Conservation (phyloP, 2,329 filamentous ascomycete species). For the Graphilbum sp. region DNA sequence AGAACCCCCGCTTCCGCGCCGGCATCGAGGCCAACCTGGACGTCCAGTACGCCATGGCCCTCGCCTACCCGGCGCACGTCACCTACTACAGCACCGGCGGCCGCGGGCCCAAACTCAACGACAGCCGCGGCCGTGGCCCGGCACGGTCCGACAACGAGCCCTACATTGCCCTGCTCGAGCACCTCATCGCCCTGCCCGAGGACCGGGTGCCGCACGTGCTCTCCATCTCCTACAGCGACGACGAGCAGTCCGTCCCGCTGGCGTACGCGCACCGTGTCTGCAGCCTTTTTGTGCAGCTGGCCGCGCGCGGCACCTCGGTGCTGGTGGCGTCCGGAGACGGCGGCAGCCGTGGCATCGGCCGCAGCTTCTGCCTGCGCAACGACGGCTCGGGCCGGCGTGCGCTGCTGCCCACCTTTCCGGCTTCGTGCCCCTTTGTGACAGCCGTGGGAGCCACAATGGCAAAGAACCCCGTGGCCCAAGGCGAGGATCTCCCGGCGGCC, state of each 20-base stretch:
- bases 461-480: conserved; percentile 10
- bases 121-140: conserved; percentile 15
- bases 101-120: conserved; percentile 21
- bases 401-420: conserved; percentile 47
- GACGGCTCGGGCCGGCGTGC: conserved; percentile 38
- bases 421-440: conserved; percentile 52
- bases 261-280: conserved; percentile 37
- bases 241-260: conserved; percentile 36
- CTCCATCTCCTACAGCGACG: conserved; percentile 40
- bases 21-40: conserved; percentile 31
- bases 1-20: conserved; percentile 15
- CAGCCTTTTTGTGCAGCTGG: conserved; percentile 33
- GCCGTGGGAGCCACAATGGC: conserved; percentile 40
- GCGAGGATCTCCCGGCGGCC: neutral
- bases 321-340: conserved; percentile 35
- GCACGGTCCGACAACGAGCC: conserved; percentile 33
- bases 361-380: conserved; percentile 38
- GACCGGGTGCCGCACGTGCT: conserved; percentile 36
- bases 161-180: conserved; percentile 36
- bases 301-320: conserved; percentile 33
- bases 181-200: conserved; percentile 27
- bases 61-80: conserved; percentile 27
- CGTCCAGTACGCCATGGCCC: conserved; percentile 28
- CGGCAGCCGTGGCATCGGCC: conserved; percentile 25
- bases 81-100: conserved; percentile 29